phyloP scores from a whole-genome alignment of 2,329 filamentous ascomycete genomes.

The Hysterium pulicare region DNA sequence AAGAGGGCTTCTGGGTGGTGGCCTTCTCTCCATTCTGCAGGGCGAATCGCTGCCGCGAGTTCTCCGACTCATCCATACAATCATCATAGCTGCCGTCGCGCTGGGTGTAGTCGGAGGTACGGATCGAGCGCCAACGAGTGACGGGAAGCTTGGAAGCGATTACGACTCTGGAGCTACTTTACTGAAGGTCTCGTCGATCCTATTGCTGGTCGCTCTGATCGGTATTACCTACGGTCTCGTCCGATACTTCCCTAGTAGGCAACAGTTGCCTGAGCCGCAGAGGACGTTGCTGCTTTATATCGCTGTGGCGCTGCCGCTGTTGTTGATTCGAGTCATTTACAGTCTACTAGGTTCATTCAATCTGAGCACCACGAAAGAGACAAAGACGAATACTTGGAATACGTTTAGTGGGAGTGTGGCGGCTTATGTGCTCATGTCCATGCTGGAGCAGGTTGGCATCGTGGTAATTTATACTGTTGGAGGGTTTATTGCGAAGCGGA shows the following conservation, averaged over 20 bases:
- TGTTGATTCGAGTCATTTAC: conserved; percentile 1
- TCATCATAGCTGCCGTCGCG: not conserved
- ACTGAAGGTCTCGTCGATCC: not conserved
- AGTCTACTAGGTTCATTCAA: not conserved
- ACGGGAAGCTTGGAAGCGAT: not conserved
- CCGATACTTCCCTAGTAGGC: not conserved
- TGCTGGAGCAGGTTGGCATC: conserved; percentile 1
- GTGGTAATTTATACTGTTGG: conserved; percentile 1
- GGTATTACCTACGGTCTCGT: not conserved
- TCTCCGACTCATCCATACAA: not conserved
- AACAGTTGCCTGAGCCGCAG: not conserved
- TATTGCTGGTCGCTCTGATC: not conserved
- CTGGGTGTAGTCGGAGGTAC: not conserved
- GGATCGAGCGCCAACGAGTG: conserved; percentile 1
- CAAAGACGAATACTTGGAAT: not conserved
- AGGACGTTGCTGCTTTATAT: not conserved
- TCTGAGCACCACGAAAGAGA: not conserved
- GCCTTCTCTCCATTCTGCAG: not conserved
- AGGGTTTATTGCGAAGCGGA: conserved; percentile 1
- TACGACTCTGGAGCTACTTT: conserved; percentile 2
- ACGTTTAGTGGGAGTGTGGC: conserved; percentile 1
- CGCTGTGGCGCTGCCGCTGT: not conserved
- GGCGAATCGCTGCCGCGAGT: not conserved
- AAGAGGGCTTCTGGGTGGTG: too few species aligned
- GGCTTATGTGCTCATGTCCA: not conserved